Evolutionary conservation across 306 rosid species (phyloP).

Genomic region (Malus orientalis): DNA sequence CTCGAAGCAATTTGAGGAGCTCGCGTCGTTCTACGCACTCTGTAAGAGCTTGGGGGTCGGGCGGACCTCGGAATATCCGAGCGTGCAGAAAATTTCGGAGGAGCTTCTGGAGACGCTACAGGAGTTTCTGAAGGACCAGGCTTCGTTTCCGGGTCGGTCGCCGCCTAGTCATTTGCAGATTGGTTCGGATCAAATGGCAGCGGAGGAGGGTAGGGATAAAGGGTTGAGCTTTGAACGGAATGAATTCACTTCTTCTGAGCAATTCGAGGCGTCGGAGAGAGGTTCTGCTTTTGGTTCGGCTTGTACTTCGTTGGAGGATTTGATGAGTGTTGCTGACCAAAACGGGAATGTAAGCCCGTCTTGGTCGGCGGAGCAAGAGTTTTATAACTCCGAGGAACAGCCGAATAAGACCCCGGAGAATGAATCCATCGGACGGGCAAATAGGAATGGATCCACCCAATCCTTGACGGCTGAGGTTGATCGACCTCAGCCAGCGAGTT

Average conservation of each 20-base stretch:
- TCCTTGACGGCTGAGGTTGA: neutral
- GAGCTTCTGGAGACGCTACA: conserved; percentile 69
- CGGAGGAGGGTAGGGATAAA: conserved; percentile 11
- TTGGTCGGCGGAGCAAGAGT: conserved; percentile 25
- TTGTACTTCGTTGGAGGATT: conserved; percentile 51
- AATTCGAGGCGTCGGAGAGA: conserved; percentile 25
- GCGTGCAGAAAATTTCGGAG: conserved; percentile 60
- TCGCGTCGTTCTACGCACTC: conserved; percentile 42
- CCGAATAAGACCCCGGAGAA: neutral
- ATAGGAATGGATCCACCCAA: conserved; percentile 1
- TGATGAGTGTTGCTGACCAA: conserved; percentile 19
- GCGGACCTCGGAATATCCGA: conserved; percentile 78
- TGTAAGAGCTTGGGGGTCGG: conserved; percentile 66
- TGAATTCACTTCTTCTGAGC: conserved; percentile 28
- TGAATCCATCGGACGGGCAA: neutral
- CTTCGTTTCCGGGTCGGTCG: conserved; percentile 36
- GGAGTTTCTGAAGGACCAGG: conserved; percentile 71
- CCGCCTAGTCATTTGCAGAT: neutral
- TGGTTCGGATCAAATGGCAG: conserved; percentile 6
- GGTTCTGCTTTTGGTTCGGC: conserved; percentile 34
- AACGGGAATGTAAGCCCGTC: conserved; percentile 30
- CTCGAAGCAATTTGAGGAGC: conserved; percentile 62
- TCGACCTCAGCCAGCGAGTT: neutral
- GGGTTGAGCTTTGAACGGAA: neutral
- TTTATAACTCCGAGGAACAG: conserved; percentile 12